A percentile compares a stretch with the other conserved stretches of the same genome.
Conservation (phyloP, 495 filamentous ascomycete species). For the Tuber magnatum region DNA sequence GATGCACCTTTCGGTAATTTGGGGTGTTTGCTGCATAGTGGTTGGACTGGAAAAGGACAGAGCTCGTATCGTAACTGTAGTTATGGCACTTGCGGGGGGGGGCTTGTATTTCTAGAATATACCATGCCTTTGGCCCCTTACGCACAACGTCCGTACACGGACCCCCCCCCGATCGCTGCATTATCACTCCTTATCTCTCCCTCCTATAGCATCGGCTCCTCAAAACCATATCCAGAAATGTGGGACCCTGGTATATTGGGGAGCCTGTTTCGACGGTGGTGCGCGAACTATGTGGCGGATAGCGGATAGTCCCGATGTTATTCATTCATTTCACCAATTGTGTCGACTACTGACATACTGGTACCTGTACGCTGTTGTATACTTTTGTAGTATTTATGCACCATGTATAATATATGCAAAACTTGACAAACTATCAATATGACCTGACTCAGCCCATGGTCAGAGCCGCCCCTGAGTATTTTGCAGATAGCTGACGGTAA, state of each 20-base stretch:
- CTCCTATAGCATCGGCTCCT: not conserved
- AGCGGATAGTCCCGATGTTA: not conserved
- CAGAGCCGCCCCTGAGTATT: not conserved
- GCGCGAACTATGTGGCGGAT: not conserved
- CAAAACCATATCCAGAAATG: not conserved
- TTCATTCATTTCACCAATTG: not conserved
- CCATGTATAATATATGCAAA: not conserved
- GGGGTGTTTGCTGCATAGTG: not conserved
- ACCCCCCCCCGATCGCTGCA: not conserved
- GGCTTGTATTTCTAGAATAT: not conserved
- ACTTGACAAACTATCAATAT: not conserved
- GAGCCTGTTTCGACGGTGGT: not conserved
- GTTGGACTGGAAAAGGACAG: not conserved
- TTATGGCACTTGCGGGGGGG: not conserved
- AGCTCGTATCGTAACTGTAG: not conserved
- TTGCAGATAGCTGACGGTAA: not conserved
- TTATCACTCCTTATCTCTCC: not conserved
- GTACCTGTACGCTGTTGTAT: not conserved
- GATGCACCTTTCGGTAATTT: not conserved
- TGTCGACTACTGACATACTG: not conserved
- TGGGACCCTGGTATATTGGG: not conserved
- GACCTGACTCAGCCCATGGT: not conserved
- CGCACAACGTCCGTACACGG: no score
- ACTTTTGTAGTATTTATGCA: not conserved
- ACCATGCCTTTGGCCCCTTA: not conserved